Base-by-base conservation (phyloP, 305 asterid species). In the Fraxinus platypoda region DNA sequence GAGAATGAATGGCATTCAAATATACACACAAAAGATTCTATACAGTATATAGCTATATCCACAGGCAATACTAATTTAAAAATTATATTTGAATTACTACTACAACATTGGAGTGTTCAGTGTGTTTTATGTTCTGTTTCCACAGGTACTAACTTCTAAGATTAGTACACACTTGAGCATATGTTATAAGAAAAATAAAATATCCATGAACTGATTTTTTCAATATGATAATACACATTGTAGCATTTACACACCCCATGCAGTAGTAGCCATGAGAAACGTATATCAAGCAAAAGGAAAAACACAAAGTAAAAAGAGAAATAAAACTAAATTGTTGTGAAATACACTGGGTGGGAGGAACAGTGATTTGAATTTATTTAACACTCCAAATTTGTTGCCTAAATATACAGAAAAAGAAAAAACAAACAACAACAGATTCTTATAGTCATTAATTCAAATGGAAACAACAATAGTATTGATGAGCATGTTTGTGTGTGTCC, bases 241-340 rank as follows among this genome's bases (percentile, higher is more conserved):
- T 71, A 46, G 8, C 77, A 74, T 68, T 59, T 52, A 87, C 41
- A 68, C 82, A 76, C 46, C 62, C 46, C 62, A 30, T 78, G 49
- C 79, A 77, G 57, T 37, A 75, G 38, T 17, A 19, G 28, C 57
- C 72, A 59, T 23, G 54, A 34, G 13, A 38, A 12, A 79, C 46
- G 43, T 13, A 26, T 31, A 76, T 74, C 78, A 41, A 30, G 76
- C 5, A 75, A 38, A 62, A 25, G 6, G 26, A 84, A 62, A 71
- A 77, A 41, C 71, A 76, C 37, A 49, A 35, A n/a, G 57, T 23
- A 75, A 31, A 30, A 54, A 52, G 34, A 82, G 43, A 71, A 12
- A 49, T 68, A 37, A 62, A 62, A 23, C 33, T 62, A 23, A 23
- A 62, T 9, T 25, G 33, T 62, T 21, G 15, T 7, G 72, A 62